A percentile compares a stretch with the other conserved stretches of the same genome.
phyloP scores from a whole-genome alignment of 768 basidiomycete species.

The Calvatia gigantea region DNA sequence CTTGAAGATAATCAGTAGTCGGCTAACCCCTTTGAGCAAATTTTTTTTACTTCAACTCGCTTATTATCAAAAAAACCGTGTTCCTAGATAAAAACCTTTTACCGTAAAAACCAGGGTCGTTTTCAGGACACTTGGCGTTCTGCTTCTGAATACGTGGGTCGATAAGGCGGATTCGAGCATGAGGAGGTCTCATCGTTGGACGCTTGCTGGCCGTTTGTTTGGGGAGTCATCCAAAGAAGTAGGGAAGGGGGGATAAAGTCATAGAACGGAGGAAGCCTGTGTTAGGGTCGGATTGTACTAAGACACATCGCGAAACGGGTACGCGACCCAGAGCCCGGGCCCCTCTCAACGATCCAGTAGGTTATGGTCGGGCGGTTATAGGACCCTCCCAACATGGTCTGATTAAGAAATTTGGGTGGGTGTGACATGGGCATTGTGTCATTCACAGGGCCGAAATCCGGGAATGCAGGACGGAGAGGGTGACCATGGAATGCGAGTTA shows the following conservation, averaged over 20 bases:
- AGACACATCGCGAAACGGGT: conserved; percentile 36
- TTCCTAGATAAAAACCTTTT: too few species aligned
- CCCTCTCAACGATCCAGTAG: conserved; percentile 36
- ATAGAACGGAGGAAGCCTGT: conserved; percentile 60
- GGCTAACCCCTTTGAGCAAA: too few species aligned
- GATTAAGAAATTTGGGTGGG: conserved; percentile 26
- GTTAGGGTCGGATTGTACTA: conserved; percentile 52
- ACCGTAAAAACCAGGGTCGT: too few species aligned
- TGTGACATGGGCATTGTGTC: conserved; percentile 10
- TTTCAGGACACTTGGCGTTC: too few species aligned
- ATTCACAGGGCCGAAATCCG: not conserved
- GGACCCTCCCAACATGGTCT: conserved; percentile 25
- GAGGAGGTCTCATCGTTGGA: conserved; percentile 7
- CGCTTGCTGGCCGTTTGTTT: not conserved
- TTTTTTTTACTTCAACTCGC: too few species aligned
- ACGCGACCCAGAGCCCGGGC: conserved; percentile 39
- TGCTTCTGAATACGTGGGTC: not conserved
- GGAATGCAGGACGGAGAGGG: not conserved
- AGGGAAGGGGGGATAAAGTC: conserved; percentile 32
- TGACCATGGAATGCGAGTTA: not conserved
- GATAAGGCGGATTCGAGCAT: not conserved
- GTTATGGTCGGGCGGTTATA: conserved; percentile 38
- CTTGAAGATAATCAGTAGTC: too few species aligned
- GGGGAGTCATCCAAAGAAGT: not conserved
- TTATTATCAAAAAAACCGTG: too few species aligned